Evolutionary conservation across 192 early-diverging fungal species (phyloP), one percentile per base, ranked within the genome.

Genomic region (Linnemannia zychae): DNA sequence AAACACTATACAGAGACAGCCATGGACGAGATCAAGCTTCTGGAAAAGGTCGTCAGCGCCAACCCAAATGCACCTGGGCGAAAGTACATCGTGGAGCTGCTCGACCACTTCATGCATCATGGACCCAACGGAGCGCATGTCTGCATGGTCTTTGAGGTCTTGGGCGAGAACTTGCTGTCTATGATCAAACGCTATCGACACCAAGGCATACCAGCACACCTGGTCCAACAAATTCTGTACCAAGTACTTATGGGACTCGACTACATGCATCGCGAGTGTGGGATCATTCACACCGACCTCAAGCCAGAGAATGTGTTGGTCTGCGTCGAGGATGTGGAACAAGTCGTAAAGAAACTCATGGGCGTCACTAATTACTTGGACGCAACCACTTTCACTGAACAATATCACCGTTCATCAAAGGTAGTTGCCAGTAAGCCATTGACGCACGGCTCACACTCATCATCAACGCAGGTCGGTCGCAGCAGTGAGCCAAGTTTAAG

Each of bases 281-380:
- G 93, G 40, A 97, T 99, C 76, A 98, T 99, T 72, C 98, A 99
- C 89, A 99, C 98, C 0, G 98, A 99, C 87, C 86, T 99, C 52
- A 99, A 99, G 79, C 98, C 98, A 16, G 98, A 99, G 88, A 99
- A 99, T 84, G 95, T 98, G 7, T 91, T 99, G 11, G 95, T 98
- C n/a, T 96, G 95, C 75, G 93, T 99, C 44, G 94, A 94, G 53
- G 91, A 98, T 75, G 96, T 98, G 3, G 96, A 97, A 34, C 91
- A 95, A 11, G 92, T 95, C 6, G 90, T 98, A 36, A 88, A 90
- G 69, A 88, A 53, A 15, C 77, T 85, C n/a, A 33, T 79, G 44
- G 67, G 52, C 34, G 90, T 79, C 37, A 89, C 22, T 88, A 91
- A 50, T 74, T 91, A 71, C 44, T 78, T 69, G 9, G 38, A 40